Evolutionary conservation across 169 alveolate species (phyloP), one percentile per base, ranked within the genome.

Genomic region (Cryptosporidium sp.): DNA sequence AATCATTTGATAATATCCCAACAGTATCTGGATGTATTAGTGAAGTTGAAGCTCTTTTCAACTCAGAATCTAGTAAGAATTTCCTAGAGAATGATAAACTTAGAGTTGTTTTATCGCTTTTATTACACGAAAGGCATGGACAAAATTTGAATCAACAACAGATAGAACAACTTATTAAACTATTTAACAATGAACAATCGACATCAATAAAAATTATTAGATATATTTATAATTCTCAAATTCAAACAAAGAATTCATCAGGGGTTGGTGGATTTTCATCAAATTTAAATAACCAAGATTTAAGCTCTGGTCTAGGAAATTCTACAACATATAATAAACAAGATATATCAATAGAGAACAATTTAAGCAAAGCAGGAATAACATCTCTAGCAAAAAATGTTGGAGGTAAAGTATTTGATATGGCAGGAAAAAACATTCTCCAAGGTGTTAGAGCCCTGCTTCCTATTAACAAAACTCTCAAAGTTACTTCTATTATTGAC

Each of bases 401-500:
- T 10, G 89, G 89, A 26, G 89, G 75, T 10, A 80, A 62, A 29
- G 89, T 80, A 26, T 80, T 80, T 65, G 89, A 80, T 45, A 80
- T 80, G 89, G 89, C 89, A 16, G 89, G 89, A 23, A 80, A 80
- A 56, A 80, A 80, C 18, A 80, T 80, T n/a, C 52, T 80, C 0
- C 89, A 80, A 53, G 89, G 89, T 5, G 89, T 80, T 58, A 80
- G 89, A 29, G 75, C 89, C 29, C 70, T 91, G 37, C 80, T 91
- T 61, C 94, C 94, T 44, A 62, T 75, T 68, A 67, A 75, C 45
- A 84, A 75, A 48, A 69, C 69, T 65, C 80, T 86, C 52, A 89
- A 94, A 84, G 84, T 94, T 85, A 72, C 94, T 21, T 75, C 92
- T 12, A 87, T 91, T 71, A 75, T 94, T 10, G 96, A 94, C 33